Conservation (phyloP, 257 asterid species). For the Anisodus acutangulus region DNA sequence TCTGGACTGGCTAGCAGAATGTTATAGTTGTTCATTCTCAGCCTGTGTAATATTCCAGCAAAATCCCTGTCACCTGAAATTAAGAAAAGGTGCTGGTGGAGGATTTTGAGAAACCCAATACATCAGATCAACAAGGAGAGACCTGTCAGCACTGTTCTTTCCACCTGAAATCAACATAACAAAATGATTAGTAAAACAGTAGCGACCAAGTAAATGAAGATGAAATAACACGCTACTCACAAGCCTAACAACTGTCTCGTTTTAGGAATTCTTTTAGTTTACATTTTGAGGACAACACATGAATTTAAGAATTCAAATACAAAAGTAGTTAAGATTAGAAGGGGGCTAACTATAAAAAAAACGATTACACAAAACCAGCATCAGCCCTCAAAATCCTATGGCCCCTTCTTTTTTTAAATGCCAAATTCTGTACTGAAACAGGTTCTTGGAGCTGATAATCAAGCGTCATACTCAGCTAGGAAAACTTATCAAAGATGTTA, state of each 20-base stretch:
- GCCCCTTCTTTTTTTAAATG: neutral
- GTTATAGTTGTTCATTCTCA: slow-evolving; percentile 89
- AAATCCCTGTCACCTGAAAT: slow-evolving; percentile 90
- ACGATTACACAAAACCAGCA: neutral
- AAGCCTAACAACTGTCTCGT: neutral
- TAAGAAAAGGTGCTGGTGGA: slow-evolving; percentile 90
- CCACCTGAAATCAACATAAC: slow-evolving; percentile 57
- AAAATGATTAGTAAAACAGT: slow-evolving; percentile 2
- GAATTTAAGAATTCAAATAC: slow-evolving; percentile 7
- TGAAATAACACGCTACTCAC: neutral
- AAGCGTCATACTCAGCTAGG: neutral
- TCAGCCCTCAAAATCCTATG: slow-evolving; percentile 20
- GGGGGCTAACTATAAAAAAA: neutral
- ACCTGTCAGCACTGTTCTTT: slow-evolving; percentile 91
- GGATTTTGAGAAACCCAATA: slow-evolving; percentile 94
- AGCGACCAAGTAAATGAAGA: too few relatives aligned
- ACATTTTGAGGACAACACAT: neutral
- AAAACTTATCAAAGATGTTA: slow-evolving; percentile 19
- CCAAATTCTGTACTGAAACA: neutral
- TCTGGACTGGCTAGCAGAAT: slow-evolving; percentile 78
- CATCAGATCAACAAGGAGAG: slow-evolving; percentile 91
- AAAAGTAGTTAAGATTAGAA: neutral
- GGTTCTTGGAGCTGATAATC: neutral
- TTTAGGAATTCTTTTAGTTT: neutral
- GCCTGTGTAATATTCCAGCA: slow-evolving; percentile 76